Evolutionary conservation across 1,139 yeast species (phyloP), one percentile per base, ranked within the genome.

Genomic region (Debaryomyces sp.): DNA sequence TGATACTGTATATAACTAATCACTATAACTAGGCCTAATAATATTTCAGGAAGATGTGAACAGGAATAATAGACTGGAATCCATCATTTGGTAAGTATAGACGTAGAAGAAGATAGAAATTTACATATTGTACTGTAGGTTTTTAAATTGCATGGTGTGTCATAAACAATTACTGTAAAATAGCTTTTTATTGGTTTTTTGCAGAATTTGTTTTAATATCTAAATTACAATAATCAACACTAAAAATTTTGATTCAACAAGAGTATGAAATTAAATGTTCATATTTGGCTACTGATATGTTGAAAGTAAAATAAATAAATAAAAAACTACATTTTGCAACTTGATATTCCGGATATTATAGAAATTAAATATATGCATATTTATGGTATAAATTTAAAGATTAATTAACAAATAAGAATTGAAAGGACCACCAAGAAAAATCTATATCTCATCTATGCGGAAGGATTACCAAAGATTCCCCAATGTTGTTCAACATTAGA

Each of bases 401-500:
- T 34, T 17, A 34, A 35, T 35, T 35, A 21, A 35, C 38, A 35
- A 10, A 21, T 17, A 22, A 35, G 38, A 35, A 35, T 10, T 35
- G 38, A 35, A 35, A 13, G n/a, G 13, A 21, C 18, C 30, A 15
- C 37, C n/a, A 13, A 29, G 15, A 17, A 39, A 47, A 29, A 26
- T 38, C 36, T 35, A 27, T 37, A 38, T 18, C 18, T 39, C 18
- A 38, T 34, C 45, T 52, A 59, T 13, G 53, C 60, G 27, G 48
- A 44, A 13, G 73, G 71, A 48, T 68, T 67, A 13, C 73, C 73
- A 50, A 55, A 71, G 52, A 84, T 71, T 63, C 94, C 94, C 88
- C 89, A 87, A 77, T 78, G 80, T 68, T 85, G 84, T 71, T 87
- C 94, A 57, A 82, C 85, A 58, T 76, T 78, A 66, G 78, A 78